phyloP scores from a whole-genome alignment of 2,329 filamentous ascomycete species.

The Xylariaceae sp. region DNA sequence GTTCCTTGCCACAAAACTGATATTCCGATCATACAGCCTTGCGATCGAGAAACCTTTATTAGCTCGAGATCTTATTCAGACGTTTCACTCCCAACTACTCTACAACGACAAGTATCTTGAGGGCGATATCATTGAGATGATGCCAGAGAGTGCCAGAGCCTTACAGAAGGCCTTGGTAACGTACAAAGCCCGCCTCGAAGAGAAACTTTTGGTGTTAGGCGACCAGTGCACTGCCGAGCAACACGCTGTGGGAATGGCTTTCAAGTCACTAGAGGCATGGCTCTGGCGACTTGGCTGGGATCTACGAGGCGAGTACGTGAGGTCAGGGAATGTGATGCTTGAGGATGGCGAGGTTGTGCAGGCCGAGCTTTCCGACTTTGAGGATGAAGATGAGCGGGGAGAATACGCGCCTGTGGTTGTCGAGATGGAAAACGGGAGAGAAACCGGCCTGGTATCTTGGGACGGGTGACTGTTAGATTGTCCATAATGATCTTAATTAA shows the following conservation, averaged over 20 bases:
- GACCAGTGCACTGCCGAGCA: slow-evolving; percentile 34
- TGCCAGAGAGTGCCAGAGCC: slow-evolving; percentile 24
- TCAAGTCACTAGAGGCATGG: slow-evolving; percentile 45
- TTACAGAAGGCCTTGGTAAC: slow-evolving; percentile 46
- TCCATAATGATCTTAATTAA: too few relatives aligned
- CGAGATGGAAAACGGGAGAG: slow-evolving; percentile 45
- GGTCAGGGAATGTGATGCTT: slow-evolving; percentile 44
- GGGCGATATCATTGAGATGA: slow-evolving; percentile 37
- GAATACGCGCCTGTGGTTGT: slow-evolving; percentile 52
- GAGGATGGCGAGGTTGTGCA: slow-evolving; percentile 50
- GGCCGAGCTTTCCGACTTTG: slow-evolving; percentile 44
- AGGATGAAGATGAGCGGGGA: slow-evolving; percentile 50
- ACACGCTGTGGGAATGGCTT: slow-evolving; percentile 41
- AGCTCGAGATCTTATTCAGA: slow-evolving; percentile 41
- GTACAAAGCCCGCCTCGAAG: slow-evolving; percentile 51
- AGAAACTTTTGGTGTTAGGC: slow-evolving; percentile 35
- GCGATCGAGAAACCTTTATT: slow-evolving; percentile 39
- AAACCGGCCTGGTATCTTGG: slow-evolving; percentile 50
- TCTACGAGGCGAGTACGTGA: slow-evolving; percentile 44
- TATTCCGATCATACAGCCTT: slow-evolving; percentile 48
- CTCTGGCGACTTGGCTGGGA: slow-evolving; percentile 52
- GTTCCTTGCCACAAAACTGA: slow-evolving; percentile 46
- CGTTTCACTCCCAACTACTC: slow-evolving; percentile 50
- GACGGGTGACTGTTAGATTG: slow-evolving; percentile 9
- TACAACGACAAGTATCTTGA: slow-evolving; percentile 48